Conservation (phyloP, 768 basidiomycete species). For the Crepidotus variabilis region DNA sequence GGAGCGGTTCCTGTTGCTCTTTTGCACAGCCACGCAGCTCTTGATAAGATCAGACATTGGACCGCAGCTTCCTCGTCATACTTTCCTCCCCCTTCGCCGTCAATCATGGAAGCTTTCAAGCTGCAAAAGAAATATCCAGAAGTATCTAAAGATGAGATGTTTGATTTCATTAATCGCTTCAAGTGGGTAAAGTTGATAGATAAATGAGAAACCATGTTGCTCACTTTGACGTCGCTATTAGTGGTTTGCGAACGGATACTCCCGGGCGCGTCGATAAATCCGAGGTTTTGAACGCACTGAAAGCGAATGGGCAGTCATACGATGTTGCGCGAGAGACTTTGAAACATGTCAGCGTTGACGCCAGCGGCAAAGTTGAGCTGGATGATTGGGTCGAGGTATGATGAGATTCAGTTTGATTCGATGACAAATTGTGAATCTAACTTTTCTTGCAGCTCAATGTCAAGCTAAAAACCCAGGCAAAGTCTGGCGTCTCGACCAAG, state of each 20-base stretch:
- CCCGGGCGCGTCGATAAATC: constrained; percentile 84
- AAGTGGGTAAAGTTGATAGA: constrained; percentile 58
- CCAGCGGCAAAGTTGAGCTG: constrained; percentile 92
- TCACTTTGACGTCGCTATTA: constrained; percentile 26
- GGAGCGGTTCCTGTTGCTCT: no score
- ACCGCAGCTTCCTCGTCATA: not conserved
- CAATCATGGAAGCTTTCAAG: constrained; percentile 75
- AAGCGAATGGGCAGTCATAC: constrained; percentile 82
- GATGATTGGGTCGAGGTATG: constrained; percentile 98
- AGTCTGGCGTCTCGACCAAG: constrained; percentile 50
- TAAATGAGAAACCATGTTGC: not conserved
- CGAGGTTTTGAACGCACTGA: constrained; percentile 72
- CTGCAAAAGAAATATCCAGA: constrained; percentile 92
- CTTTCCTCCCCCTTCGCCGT: constrained; percentile 4
- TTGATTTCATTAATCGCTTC: constrained; percentile 91
- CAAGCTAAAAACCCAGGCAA: constrained; percentile 60
- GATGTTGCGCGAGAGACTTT: constrained; percentile 87
- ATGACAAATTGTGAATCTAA: not conserved
- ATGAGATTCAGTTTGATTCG: constrained; percentile 13
- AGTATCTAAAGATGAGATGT: constrained; percentile 90
- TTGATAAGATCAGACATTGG: constrained; percentile 6
- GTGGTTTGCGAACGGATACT: constrained; percentile 71
- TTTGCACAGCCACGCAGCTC: not conserved
- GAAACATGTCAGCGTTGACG: constrained; percentile 91
- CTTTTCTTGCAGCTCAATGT: constrained; percentile 60